phyloP scores from a whole-genome alignment of 257 asterid genomes.

The Rauvolfia tetraphylla region DNA sequence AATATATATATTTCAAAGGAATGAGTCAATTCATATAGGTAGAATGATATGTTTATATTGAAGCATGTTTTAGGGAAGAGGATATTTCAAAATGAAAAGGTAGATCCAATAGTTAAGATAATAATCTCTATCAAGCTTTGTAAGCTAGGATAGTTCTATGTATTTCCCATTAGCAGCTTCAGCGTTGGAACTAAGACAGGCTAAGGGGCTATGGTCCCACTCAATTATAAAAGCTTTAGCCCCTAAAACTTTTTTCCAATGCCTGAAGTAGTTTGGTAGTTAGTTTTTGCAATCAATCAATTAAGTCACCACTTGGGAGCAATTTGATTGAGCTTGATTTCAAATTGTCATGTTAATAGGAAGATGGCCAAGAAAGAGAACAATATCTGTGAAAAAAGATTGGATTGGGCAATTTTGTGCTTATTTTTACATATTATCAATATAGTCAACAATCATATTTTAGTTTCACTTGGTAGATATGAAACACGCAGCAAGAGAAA shows the following conservation, averaged over 20 bases:
- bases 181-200: too few relatives aligned
- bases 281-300: not conserved
- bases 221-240: not conserved
- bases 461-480: not conserved
- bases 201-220: not conserved
- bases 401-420: not conserved
- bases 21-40: not conserved
- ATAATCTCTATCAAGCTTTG: too few relatives aligned
- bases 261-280: not conserved
- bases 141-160: too few relatives aligned
- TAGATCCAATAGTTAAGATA: too few relatives aligned
- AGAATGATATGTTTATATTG: not conserved
- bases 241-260: not conserved
- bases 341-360: not conserved
- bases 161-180: not conserved
- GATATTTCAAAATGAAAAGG: too few relatives aligned
- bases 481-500: not conserved
- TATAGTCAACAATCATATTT: not conserved
- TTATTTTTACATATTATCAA: too few relatives aligned
- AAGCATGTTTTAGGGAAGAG: not conserved
- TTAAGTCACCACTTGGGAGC: not conserved
- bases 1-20: not conserved
- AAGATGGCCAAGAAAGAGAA: not conserved
- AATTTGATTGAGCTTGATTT: not conserved
- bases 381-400: not conserved